Evolutionary conservation across 352 stramenopile species (phyloP), one percentile per base, ranked within the genome.

Genomic region (Pythium pectinolyticum): DNA sequence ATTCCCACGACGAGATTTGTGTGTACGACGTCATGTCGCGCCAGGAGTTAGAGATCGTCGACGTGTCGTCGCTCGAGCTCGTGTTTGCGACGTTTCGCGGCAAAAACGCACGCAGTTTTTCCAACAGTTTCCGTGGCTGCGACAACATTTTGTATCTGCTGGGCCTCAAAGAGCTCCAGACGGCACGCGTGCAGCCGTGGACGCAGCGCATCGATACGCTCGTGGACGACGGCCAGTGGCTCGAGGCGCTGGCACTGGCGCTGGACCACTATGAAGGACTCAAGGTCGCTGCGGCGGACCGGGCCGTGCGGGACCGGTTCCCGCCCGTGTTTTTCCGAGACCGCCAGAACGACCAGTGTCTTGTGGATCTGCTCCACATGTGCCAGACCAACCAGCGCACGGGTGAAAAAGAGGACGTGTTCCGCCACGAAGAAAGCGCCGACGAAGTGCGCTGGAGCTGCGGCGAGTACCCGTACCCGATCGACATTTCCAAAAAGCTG

Each of bases 21-120:
- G 87, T 99, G 20, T 95, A 98, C 66, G 96, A 99, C 74, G 97
- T 97, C 30, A 96, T 98, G 70, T 97, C 94, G 14, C 96, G 97
- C 47, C 96, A 97, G 22, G 86, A 98, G 61, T 69, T 98, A 27
- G 96, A 99, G 70, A 88, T 97, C 34, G 87, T 98, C 24, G 95
- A 98, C 57, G 96, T 99, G 46, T 97, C 87, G 1, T 94, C 81
- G 10, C 77, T 99, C 1, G 91, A 96, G 43, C 66, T 98, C 19
- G 92, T 98, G 11, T 98, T 97, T 59, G 95, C 96, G 67, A 98
- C 82, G 35, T 97, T 82, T 59, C 94, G 68, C 74, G 87, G 82
- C 63, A 95, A 89, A 74, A 92, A 86, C 70, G 78, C 79, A 31
- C 80, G 73, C 49, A 93, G 74, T 67, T 90, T 91, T 60, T 90